Evolutionary conservation across 257 asterid genomes (phyloP), one percentile per base, ranked within the genome.

Genomic region (Cordia subcordata): DNA sequence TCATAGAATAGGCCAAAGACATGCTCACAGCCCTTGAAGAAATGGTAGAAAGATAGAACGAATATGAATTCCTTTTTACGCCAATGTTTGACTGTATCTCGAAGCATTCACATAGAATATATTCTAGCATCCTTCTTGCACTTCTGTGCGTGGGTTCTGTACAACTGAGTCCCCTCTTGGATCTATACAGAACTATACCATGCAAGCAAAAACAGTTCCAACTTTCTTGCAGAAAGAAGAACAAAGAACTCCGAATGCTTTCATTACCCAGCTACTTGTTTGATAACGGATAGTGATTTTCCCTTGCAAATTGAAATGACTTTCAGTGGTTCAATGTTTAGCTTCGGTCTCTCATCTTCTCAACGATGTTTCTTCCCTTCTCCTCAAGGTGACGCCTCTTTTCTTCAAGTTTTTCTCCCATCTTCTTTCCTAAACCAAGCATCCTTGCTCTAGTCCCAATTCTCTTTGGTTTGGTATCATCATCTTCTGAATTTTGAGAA

Each of bases 321-420:
- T 20, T 5, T 15, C n/a, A 22, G 10, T 14, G 14, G 32, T 11
- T 11, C 17, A 20, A 8, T 49, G 51, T 60, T 57, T 64, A 64
- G 20, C 61, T 57, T 69, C 73, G 87, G 85, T 59, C 89, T 78
- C 78, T 88, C 81, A 92, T 92, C 80, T 76, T 83, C 73, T 86
- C 95, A 14, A 88, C 93, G 19, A 92, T 74, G 72, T 71, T 69
- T 60, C 87, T 81, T 52, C 98, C 84, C 68, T 67, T 85, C 77
- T 85, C 98, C 72, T 88, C 98, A 35, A 88, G 63, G 77, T 81
- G 71, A 12, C 90, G 90, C 81, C 94, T 76, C 85, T 79, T 88
- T 46, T 84, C 93, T 78, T 85, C 98, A 15, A 92, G 78, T 71
- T 88, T 92, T 62, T 82, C 96, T 22, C 95, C 96, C 87, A 88